phyloP scores from a whole-genome alignment of 108 stramenopile genomes.

The Stephanodiscus triporus region DNA sequence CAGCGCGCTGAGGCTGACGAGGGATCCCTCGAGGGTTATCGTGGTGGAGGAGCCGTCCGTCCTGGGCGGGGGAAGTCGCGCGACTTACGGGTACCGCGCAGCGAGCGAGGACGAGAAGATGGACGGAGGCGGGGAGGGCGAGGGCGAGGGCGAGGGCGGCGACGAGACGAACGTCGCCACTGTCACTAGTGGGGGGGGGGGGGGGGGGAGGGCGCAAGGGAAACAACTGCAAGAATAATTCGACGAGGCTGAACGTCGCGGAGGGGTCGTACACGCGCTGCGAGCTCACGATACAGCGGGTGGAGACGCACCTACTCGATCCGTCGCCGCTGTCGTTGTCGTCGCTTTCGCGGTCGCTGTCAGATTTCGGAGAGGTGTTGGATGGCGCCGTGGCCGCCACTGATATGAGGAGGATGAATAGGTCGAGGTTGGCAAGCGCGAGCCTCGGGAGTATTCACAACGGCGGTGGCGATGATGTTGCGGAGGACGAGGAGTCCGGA shows the following conservation, averaged over 20 bases:
- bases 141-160: neutral
- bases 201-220: neutral
- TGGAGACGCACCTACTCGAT: conserved; percentile 84
- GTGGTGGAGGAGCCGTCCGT: conserved; percentile 55
- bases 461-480: conserved; percentile 2
- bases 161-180: neutral
- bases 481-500: conserved; percentile 16
- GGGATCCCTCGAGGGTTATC: conserved; percentile 20
- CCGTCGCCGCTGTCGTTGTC: conserved; percentile 63
- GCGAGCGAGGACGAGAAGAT: conserved; percentile 48
- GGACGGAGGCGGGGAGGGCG: neutral
- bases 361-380: conserved; percentile 26
- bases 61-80: conserved; percentile 11
- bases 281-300: conserved; percentile 71
- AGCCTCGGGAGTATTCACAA: conserved; percentile 5
- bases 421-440: conserved; percentile 5
- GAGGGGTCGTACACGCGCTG: conserved; percentile 68
- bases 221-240: neutral
- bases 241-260: conserved; percentile 35
- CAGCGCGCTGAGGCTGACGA: conserved; percentile 10
- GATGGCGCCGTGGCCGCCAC: conserved; percentile 31
- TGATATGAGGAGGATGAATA: conserved; percentile 16
- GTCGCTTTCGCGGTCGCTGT: conserved; percentile 33
- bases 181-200: conserved; percentile 1
- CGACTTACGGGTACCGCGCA: neutral